phyloP scores from a whole-genome alignment of 1,139 yeast species.

The Candida tropicalis region DNA sequence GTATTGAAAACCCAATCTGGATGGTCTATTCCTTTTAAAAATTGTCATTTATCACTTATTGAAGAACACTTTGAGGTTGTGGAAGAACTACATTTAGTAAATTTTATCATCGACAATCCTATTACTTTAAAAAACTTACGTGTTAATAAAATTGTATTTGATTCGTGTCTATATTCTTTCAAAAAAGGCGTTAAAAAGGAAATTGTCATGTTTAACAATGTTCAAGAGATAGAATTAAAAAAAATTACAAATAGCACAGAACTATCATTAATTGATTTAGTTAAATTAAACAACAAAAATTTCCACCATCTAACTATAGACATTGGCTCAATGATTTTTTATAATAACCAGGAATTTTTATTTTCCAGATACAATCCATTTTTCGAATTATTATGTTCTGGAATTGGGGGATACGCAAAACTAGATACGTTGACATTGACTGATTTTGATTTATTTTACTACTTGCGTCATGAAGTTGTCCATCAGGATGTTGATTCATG shows the following conservation, averaged over 20 bases:
- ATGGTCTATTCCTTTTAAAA: constrained; percentile 51
- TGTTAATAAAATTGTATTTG: constrained; percentile 25
- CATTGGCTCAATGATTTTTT: constrained; percentile 51
- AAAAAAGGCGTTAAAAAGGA: constrained; percentile 18
- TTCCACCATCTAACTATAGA: constrained; percentile 46
- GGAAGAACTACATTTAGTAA: constrained; percentile 43
- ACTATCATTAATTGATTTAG: constrained; percentile 50
- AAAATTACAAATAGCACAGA: constrained; percentile 46
- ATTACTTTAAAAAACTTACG: constrained; percentile 11
- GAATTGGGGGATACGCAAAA: constrained; percentile 35
- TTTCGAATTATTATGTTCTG: constrained; percentile 45
- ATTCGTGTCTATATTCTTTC: constrained; percentile 29
- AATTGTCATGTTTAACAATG: constrained; percentile 35
- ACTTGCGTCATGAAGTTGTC: constrained; percentile 23
- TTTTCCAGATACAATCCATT: constrained; percentile 43
- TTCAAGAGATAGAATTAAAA: constrained; percentile 35
- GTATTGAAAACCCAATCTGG: constrained; percentile 47
- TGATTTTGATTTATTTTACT: constrained; percentile 39
- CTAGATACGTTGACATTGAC: constrained; percentile 29
- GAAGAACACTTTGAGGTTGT: constrained; percentile 47
- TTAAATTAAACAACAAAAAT: constrained; percentile 23
- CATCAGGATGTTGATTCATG: constrained; percentile 21
- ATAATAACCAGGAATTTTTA: constrained; percentile 32
- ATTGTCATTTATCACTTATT: constrained; percentile 29
- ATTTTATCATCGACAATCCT: constrained; percentile 49